These are phyloP conservation scores for Lophium mytilinum DNA, from an alignment of 495 filamentous ascomycete genomes.

Conservation along the genomic window DNA sequence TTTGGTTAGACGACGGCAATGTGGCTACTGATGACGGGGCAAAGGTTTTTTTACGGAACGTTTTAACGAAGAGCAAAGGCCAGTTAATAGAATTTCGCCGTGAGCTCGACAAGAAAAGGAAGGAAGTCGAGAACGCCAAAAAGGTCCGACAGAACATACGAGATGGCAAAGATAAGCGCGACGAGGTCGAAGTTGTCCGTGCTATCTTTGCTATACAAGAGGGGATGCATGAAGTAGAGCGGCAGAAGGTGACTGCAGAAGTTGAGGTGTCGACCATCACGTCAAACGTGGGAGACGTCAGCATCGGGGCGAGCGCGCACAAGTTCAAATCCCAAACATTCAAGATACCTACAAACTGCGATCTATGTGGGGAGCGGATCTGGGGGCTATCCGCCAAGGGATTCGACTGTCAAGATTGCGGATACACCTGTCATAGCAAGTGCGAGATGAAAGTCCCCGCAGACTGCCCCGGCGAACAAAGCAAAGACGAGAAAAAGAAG, in stretches of 20 bases:
- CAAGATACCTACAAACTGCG: constrained; percentile 97
- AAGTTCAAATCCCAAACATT: constrained; percentile 96
- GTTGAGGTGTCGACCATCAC: constrained; percentile 88
- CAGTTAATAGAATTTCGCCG: constrained; percentile 69
- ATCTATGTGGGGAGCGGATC: constrained; percentile 89
- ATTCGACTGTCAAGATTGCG: constrained; percentile 89
- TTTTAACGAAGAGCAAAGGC: constrained; percentile 80
- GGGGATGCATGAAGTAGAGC: constrained; percentile 75
- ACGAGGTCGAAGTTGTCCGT: constrained; percentile 70
- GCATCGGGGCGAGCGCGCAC: constrained; percentile 82
- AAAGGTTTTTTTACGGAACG: constrained; percentile 83
- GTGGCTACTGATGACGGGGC: constrained; percentile 78
- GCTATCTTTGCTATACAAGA: constrained; percentile 74
- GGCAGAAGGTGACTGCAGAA: constrained; percentile 77
- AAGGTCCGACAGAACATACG: constrained; percentile 63
- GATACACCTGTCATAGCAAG: constrained; percentile 96
- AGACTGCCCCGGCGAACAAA: constrained; percentile 86
- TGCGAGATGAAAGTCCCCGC: constrained; percentile 98
- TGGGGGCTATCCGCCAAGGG: constrained; percentile 96
- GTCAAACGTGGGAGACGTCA: constrained; percentile 77
- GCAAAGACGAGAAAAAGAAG: constrained; percentile 90
- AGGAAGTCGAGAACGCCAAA: constrained; percentile 70
- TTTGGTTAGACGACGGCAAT: constrained; percentile 89
- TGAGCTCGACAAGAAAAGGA: constrained; percentile 73
- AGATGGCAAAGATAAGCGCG: constrained; percentile 74